Percentiles rank a stretch among this genome's conserved stretches.
Evolutionary conservation across 1,284 basidiomycete genomes (phyloP).

Genomic region (Coniferiporia weirii): DNA sequence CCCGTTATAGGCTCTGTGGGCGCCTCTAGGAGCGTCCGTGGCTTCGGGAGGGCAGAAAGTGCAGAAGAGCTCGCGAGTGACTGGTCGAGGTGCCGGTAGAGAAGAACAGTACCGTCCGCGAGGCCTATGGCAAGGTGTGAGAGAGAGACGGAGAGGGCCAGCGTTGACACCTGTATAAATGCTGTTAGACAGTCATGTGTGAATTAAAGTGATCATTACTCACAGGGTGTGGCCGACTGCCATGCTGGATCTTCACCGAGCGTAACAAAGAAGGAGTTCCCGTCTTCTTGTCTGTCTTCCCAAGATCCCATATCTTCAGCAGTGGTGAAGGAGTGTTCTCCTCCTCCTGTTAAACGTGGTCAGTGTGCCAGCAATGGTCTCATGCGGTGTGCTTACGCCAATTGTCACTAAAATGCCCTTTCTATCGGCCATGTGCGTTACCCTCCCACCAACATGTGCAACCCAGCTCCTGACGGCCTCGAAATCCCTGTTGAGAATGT

Average conservation of each 20-base stretch:
- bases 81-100: slow-evolving; percentile 89
- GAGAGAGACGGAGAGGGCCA: slow-evolving; percentile 78
- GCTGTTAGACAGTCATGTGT: slow-evolving; percentile 4
- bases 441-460: slow-evolving; percentile 69
- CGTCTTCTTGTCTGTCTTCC: slow-evolving; percentile 68
- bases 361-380: slow-evolving; percentile 7
- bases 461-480: slow-evolving; percentile 69
- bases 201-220: slow-evolving; percentile 21
- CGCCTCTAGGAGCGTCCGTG: slow-evolving; percentile 74
- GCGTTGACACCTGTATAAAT: slow-evolving; percentile 60
- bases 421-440: slow-evolving; percentile 81
- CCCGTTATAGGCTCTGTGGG: slow-evolving; percentile 86
- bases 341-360: slow-evolving; percentile 60
- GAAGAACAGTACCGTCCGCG: slow-evolving; percentile 89
- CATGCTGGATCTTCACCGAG: slow-evolving; percentile 72
- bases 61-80: slow-evolving; percentile 62
- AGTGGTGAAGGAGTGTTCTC: slow-evolving; percentile 67
- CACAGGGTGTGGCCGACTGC: slow-evolving; percentile 79
- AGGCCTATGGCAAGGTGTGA: slow-evolving; percentile 88
- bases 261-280: slow-evolving; percentile 66
- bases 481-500: slow-evolving; percentile 72
- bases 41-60: slow-evolving; percentile 73
- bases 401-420: slow-evolving; percentile 78
- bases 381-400: slow-evolving; percentile 52
- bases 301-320: slow-evolving; percentile 87